Conservation (phyloP, 441 rosid species). For the Pelargonium myrrhifolium region DNA sequence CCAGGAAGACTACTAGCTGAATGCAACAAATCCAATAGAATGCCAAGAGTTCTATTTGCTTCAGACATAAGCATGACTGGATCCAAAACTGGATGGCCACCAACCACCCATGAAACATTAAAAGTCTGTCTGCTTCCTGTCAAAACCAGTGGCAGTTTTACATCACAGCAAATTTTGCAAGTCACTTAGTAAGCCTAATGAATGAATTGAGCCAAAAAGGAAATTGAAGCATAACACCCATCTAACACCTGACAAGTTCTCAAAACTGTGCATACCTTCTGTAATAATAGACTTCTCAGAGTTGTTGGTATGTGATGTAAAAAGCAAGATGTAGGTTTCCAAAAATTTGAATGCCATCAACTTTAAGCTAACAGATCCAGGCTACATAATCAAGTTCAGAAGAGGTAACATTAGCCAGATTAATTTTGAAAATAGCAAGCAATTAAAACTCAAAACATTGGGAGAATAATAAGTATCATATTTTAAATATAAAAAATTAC, state of each 20-base stretch:
- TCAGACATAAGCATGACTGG: slow-evolving; percentile 59
- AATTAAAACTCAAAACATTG: neutral
- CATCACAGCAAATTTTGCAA: slow-evolving; percentile 2
- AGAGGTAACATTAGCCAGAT: slow-evolving; percentile 24
- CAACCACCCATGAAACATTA: slow-evolving; percentile 71
- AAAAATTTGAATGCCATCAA: slow-evolving; percentile 84
- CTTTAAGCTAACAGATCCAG: slow-evolving; percentile 66
- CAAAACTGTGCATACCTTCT: slow-evolving; percentile 52
- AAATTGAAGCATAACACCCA: neutral
- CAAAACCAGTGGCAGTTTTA: slow-evolving; percentile 20
- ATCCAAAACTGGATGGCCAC: slow-evolving; percentile 74
- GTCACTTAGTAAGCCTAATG: neutral
- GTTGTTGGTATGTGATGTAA: slow-evolving; percentile 65
- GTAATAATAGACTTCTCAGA: slow-evolving; percentile 35
- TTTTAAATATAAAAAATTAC: neutral
- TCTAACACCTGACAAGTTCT: slow-evolving; percentile 14
- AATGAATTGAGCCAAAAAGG: slow-evolving; percentile 1
- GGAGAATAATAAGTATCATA: neutral
- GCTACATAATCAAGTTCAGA: slow-evolving; percentile 43
- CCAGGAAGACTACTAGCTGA: slow-evolving; percentile 62
- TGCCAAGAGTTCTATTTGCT: slow-evolving; percentile 54
- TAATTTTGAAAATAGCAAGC: neutral
- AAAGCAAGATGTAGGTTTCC: slow-evolving; percentile 73
- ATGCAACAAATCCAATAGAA: slow-evolving; percentile 57
- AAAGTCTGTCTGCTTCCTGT: slow-evolving; percentile 58